A percentile compares a stretch with the other conserved stretches of the same genome.
phyloP scores from a whole-genome alignment of 2,329 filamentous ascomycete genomes.

The Aspergillus fumigatiaffinis region DNA sequence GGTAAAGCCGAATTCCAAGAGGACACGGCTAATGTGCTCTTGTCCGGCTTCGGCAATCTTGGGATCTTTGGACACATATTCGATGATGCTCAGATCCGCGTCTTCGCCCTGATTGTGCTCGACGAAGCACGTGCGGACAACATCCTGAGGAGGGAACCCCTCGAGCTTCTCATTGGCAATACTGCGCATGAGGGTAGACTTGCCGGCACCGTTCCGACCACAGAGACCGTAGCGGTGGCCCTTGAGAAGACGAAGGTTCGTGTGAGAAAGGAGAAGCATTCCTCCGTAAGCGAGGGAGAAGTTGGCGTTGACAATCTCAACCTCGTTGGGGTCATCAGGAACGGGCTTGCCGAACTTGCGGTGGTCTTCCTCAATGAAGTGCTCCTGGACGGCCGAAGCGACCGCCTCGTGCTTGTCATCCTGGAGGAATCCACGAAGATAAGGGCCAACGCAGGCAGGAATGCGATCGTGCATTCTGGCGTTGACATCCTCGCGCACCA shows the following conservation, averaged over 20 bases:
- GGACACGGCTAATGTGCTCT: constrained; percentile 76
- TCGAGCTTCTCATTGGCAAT: constrained; percentile 95
- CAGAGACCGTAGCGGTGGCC: constrained; percentile 96
- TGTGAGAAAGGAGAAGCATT: constrained; percentile 94
- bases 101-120: constrained; percentile 99
- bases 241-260: constrained; percentile 89
- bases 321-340: constrained; percentile 86
- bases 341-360: constrained; percentile 80
- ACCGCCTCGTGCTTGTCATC: constrained; percentile 61
- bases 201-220: constrained; percentile 93
- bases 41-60: constrained; percentile 73
- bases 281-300: constrained; percentile 98
- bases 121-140: constrained; percentile 93
- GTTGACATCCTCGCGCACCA: constrained; percentile 86
- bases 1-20: constrained; percentile 92
- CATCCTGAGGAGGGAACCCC: constrained; percentile 89
- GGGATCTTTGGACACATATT: constrained; percentile 88
- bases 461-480: constrained; percentile 75
- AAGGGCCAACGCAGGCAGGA: constrained; percentile 63
- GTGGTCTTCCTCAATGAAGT: constrained; percentile 79
- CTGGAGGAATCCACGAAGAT: constrained; percentile 68
- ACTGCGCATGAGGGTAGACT: constrained; percentile 97
- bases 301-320: constrained; percentile 94
- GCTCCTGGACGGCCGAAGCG: constrained; percentile 68
- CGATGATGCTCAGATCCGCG: constrained; percentile 90